Evolutionary conservation across 805 yeast species (phyloP).

Genomic region (Ogataea siamensis): DNA sequence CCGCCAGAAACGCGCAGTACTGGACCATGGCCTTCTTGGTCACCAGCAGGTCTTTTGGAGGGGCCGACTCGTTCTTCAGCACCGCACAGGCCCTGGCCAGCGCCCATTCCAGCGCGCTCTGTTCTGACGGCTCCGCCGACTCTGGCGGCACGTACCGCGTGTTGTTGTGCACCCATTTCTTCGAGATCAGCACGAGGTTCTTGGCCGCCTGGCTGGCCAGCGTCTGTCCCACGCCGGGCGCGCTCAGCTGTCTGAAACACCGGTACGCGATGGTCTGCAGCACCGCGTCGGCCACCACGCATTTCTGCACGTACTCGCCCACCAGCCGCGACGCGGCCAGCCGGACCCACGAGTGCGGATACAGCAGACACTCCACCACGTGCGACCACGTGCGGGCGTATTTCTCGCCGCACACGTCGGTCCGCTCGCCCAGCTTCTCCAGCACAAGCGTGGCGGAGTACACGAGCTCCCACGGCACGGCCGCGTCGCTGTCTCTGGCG

Average conservation of each 20-base stretch:
- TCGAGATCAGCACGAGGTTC: slow-evolving; percentile 58
- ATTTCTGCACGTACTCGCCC: slow-evolving; percentile 45
- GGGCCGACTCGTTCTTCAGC: slow-evolving; percentile 61
- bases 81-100: slow-evolving; percentile 59
- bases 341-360: slow-evolving; percentile 93
- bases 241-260: slow-evolving; percentile 74
- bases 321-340: slow-evolving; percentile 59
- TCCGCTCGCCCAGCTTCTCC: slow-evolving; percentile 20
- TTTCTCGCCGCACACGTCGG: slow-evolving; percentile 40
- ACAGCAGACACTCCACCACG: slow-evolving; percentile 57
- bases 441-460: slow-evolving; percentile 59
- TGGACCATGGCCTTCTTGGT: slow-evolving; percentile 72
- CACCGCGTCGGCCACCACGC: slow-evolving; percentile 36
- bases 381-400: slow-evolving; percentile 50
- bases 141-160: slow-evolving; percentile 35
- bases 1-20: slow-evolving; percentile 62
- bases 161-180: slow-evolving; percentile 54
- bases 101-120: slow-evolving; percentile 56
- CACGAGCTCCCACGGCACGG: slow-evolving; percentile 72
- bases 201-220: slow-evolving; percentile 65
- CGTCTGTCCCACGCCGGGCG: slow-evolving; percentile 66
- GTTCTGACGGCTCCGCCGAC: slow-evolving; percentile 26
- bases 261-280: slow-evolving; percentile 69
- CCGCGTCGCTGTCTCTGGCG: slow-evolving; percentile 36
- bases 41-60: slow-evolving; percentile 47